These are phyloP conservation scores for Adansonia gregorii DNA, from an alignment of 441 rosid genomes.

Conservation along the genomic window DNA sequence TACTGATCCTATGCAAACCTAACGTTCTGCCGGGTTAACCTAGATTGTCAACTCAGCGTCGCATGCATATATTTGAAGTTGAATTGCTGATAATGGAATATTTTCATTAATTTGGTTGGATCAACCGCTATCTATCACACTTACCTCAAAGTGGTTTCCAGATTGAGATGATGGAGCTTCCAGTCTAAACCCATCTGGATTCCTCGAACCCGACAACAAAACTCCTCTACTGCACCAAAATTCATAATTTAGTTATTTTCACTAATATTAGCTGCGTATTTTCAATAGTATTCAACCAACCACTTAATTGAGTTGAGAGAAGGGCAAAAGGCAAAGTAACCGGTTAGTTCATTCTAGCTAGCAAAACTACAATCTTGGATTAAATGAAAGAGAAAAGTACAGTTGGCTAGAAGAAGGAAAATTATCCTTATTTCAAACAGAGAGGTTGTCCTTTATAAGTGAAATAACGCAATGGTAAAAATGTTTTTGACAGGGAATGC, in stretches of 20 bases:
- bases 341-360: neutral
- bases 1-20: neutral
- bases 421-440: neutral
- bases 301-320: neutral
- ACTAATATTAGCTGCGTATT: neutral
- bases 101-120: neutral
- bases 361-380: neutral
- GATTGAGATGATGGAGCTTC: slow-evolving; percentile 17
- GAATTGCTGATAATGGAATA: neutral
- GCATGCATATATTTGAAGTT: neutral
- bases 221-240: slow-evolving; percentile 23
- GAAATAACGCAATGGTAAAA: neutral
- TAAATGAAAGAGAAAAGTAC: neutral
- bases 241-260: neutral
- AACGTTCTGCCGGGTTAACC: neutral
- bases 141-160: neutral
- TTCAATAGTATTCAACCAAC: neutral
- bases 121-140: neutral
- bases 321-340: neutral
- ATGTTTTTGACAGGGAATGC: neutral
- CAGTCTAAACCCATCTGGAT: neutral
- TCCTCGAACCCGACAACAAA: slow-evolving; percentile 17
- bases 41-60: neutral
- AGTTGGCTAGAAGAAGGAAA: neutral
- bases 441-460: neutral